A percentile compares a stretch with the other conserved stretches of the same genome.
These are phyloP conservation scores for Protomyces inundatus DNA, from an alignment of 1,139 yeast species.

Conservation along the genomic window DNA sequence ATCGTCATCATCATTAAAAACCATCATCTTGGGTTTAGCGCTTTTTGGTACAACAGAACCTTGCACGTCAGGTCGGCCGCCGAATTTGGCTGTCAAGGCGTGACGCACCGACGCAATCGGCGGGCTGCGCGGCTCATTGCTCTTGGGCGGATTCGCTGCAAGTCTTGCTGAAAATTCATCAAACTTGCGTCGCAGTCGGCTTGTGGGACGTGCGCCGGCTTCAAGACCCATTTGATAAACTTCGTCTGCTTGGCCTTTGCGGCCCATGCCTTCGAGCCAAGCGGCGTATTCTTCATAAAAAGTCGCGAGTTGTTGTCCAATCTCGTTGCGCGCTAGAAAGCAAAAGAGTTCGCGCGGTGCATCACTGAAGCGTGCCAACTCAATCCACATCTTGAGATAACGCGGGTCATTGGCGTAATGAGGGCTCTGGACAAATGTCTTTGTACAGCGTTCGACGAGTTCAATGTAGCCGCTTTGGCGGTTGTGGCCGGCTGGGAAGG, in stretches of 20 bases:
- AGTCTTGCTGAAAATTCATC: slow-evolving; percentile 47
- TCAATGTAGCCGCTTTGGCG: slow-evolving; percentile 62
- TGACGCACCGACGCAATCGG: slow-evolving; percentile 29
- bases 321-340: slow-evolving; percentile 65
- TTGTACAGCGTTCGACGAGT: slow-evolving; percentile 67
- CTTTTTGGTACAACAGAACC: slow-evolving; percentile 22
- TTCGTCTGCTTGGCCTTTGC: slow-evolving; percentile 55
- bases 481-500: slow-evolving; percentile 63
- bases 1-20: slow-evolving; percentile 35
- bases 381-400: slow-evolving; percentile 74
- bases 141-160: slow-evolving; percentile 33
- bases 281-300: slow-evolving; percentile 80
- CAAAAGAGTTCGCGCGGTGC: slow-evolving; percentile 67
- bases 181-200: slow-evolving; percentile 50
- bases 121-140: slow-evolving; percentile 11
- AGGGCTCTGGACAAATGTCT: slow-evolving; percentile 57
- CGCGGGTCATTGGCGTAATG: slow-evolving; percentile 78
- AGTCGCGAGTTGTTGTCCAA: slow-evolving; percentile 62
- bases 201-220: slow-evolving; percentile 58
- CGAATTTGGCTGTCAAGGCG: slow-evolving; percentile 32
- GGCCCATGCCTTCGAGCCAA: slow-evolving; percentile 52
- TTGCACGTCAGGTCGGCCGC: slow-evolving; percentile 21
- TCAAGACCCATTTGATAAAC: slow-evolving; percentile 60
- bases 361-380: slow-evolving; percentile 63
- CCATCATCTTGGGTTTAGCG: slow-evolving; percentile 33